Evolutionary conservation across 2,329 filamentous ascomycete species (phyloP).

Genomic region (Verticillium nonalfalfae): DNA sequence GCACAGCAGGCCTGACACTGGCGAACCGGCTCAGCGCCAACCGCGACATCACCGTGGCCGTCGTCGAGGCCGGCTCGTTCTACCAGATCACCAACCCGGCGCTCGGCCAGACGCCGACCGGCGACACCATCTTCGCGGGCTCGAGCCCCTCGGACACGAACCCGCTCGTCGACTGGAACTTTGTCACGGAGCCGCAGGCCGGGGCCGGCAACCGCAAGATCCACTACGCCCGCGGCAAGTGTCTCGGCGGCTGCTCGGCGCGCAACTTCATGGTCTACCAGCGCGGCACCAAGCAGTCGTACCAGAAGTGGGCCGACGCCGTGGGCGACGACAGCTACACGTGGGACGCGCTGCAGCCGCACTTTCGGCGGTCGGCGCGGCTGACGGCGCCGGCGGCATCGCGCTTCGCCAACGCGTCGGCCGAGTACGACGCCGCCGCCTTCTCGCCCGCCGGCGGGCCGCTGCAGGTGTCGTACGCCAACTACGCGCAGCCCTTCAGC

Average conservation of each 20-base stretch:
- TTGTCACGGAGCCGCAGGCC: constrained; percentile 16
- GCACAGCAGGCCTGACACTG: constrained; percentile 27
- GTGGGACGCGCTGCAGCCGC: constrained; percentile 22
- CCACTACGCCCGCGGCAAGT: constrained; percentile 29
- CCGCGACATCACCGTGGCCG: constrained; percentile 23
- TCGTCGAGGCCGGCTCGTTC: constrained; percentile 29
- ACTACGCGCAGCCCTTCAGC: constrained; percentile 15
- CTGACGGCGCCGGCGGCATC: constrained; percentile 21
- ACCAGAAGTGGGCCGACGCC: constrained; percentile 21
- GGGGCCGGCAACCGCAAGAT: constrained; percentile 19
- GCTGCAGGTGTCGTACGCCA: constrained; percentile 18
- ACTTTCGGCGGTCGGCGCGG: constrained; percentile 21
- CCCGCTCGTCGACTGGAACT: constrained; percentile 21
- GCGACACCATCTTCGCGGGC: constrained; percentile 15
- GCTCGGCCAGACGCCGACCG: constrained; percentile 1
- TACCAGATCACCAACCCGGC: constrained; percentile 20
- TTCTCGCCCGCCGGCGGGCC: constrained; percentile 18
- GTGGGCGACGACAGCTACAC: constrained; percentile 21
- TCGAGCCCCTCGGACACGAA: constrained; percentile 9
- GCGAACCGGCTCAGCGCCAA: constrained; percentile 23
- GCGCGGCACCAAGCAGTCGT: constrained; percentile 14
- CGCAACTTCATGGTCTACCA: constrained; percentile 21
- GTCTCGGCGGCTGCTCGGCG: constrained; percentile 19
- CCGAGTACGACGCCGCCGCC: constrained; percentile 17
- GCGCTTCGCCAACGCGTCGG: constrained; percentile 15